phyloP scores from a whole-genome alignment of 2,329 filamentous ascomycete genomes.

The Diatrype stigma region DNA sequence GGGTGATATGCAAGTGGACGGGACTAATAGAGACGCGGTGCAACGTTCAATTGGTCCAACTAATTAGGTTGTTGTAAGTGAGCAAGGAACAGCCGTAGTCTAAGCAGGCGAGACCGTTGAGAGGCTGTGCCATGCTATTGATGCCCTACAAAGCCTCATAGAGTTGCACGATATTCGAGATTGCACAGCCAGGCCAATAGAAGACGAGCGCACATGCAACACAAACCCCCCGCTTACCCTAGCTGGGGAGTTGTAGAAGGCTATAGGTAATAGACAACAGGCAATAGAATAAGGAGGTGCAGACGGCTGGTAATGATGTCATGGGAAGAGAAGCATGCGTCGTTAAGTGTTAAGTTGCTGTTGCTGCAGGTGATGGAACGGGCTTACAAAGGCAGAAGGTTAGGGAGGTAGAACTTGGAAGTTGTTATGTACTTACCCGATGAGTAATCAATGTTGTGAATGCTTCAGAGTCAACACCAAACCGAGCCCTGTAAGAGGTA shows the following conservation, averaged over 20 bases:
- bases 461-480: neutral
- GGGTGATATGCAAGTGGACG: neutral
- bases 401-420: too few species aligned
- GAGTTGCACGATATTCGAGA: neutral
- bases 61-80: neutral
- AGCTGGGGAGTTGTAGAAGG: neutral
- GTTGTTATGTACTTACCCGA: slow-evolving; percentile 11
- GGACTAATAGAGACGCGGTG: neutral
- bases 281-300: too few species aligned
- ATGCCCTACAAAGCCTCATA: neutral
- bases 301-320: neutral
- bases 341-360: too few species aligned
- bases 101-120: neutral
- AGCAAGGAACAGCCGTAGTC: too few species aligned
- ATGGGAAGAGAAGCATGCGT: neutral
- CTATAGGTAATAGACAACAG: too few species aligned
- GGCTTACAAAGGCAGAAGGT: too few species aligned
- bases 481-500: neutral
- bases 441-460: slow-evolving; percentile 10
- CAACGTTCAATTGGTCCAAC: neutral
- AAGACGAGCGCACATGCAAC: neutral
- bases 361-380: neutral
- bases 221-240: too few species aligned
- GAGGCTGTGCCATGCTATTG: neutral
- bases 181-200: neutral